Conservation (phyloP, 768 basidiomycete genomes). For the Tubosaeta brunneosetosa region DNA sequence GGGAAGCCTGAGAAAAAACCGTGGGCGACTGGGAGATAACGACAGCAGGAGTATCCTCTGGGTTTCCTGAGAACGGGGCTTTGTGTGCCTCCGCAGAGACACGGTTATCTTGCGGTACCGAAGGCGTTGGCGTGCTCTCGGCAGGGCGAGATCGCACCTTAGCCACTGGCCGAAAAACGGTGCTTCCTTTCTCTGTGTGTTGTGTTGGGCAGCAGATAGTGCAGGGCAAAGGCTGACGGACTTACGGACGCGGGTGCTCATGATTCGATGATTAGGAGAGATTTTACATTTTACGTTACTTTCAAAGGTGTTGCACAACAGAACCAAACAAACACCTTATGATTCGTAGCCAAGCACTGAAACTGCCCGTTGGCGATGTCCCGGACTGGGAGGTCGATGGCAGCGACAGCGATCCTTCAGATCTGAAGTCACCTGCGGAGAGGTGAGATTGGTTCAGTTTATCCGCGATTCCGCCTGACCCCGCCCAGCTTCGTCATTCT, state of each 20-base stretch:
- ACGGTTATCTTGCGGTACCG: constrained; percentile 12
- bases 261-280: constrained; percentile 15
- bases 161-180: constrained; percentile 63
- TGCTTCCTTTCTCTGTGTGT: constrained; percentile 61
- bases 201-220: neutral
- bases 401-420: constrained; percentile 37
- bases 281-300: constrained; percentile 4
- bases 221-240: constrained; percentile 21
- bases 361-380: constrained; percentile 52
- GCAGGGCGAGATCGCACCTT: constrained; percentile 48
- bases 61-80: neutral
- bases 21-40: constrained; percentile 3
- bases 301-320: constrained; percentile 16
- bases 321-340: constrained; percentile 26
- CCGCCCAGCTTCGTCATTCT: constrained; percentile 51
- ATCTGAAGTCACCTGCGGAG: constrained; percentile 47
- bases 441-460: constrained; percentile 39
- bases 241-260: constrained; percentile 59
- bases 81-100: constrained; percentile 8
- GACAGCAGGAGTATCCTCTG: neutral
- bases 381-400: constrained; percentile 58
- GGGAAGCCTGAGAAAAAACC: constrained; percentile 5
- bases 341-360: constrained; percentile 25
- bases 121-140: constrained; percentile 17
- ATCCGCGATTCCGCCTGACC: constrained; percentile 5